Percentiles rank a stretch among this genome's conserved stretches.
Evolutionary conservation across 2,329 filamentous ascomycete species (phyloP).

Genomic region (Fusarium sp.): DNA sequence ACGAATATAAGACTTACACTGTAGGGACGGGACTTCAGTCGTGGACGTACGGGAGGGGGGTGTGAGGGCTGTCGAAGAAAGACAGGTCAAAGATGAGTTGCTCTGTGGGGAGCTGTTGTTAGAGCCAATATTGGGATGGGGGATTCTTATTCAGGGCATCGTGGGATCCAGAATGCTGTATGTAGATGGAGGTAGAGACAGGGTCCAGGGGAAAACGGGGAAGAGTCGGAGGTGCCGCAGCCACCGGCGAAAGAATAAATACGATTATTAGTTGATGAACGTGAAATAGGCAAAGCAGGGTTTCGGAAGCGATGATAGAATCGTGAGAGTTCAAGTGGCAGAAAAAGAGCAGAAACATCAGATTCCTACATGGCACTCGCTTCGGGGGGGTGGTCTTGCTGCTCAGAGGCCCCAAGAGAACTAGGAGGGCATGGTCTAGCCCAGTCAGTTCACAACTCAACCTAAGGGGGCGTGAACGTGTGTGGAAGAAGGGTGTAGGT

Average conservation of each 20-base stretch:
- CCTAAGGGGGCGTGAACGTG: conserved; percentile 21
- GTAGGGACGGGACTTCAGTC: conserved; percentile 8
- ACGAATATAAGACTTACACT: conserved; percentile 23
- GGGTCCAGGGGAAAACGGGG: conserved; percentile 31
- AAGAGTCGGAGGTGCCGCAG: conserved; percentile 32
- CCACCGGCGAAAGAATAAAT: conserved; percentile 33
- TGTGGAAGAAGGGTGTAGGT: conserved; percentile 22
- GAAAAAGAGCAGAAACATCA: conserved; percentile 38
- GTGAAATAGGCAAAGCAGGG: conserved; percentile 28
- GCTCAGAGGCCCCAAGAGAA: conserved; percentile 18
- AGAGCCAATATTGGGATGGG: conserved; percentile 24
- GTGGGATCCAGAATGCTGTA: conserved; percentile 26
- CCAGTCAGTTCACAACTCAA: conserved; percentile 14
- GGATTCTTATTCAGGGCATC: conserved; percentile 28
- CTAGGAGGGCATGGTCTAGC: conserved; percentile 29
- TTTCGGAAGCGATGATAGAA: conserved; percentile 35
- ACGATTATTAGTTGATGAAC: conserved; percentile 24
- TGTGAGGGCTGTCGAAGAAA: conserved; percentile 8
- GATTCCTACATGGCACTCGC: conserved; percentile 32
- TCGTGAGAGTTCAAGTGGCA: conserved; percentile 30
- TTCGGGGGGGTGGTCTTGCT: conserved; percentile 29
- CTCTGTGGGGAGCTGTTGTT: conserved; percentile 20
- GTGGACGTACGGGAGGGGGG: conserved; percentile 20
- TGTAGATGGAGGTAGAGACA: conserved; percentile 28
- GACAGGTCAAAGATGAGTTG: conserved; percentile 3